Percentiles rank a stretch among this genome's conserved stretches.
phyloP scores from a whole-genome alignment of 192 early-diverging fungal genomes.

The Dissophora ornata region DNA sequence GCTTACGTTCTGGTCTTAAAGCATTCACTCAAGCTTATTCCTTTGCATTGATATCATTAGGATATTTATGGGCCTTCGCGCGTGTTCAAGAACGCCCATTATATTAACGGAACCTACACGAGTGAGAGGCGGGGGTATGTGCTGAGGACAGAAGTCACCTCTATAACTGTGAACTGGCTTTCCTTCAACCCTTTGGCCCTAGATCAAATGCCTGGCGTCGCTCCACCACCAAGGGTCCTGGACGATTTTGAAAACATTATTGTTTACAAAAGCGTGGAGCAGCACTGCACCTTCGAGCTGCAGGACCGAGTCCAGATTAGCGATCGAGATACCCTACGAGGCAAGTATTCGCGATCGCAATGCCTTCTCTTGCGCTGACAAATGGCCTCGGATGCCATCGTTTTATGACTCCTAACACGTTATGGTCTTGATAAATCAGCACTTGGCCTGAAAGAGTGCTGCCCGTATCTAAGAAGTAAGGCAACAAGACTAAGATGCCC shows the following conservation, averaged over 20 bases:
- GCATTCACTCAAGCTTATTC: not conserved
- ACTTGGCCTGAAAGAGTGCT: conserved; percentile 23
- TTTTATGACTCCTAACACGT: no score
- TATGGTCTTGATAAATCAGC: no score
- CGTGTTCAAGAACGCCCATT: conserved; percentile 43
- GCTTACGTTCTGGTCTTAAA: no score
- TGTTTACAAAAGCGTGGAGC: conserved; percentile 46
- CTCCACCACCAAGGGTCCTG: conserved; percentile 34
- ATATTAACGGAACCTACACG: conserved; percentile 21
- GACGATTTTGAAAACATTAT: conserved; percentile 54
- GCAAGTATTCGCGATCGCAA: not conserved
- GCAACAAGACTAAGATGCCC: conserved; percentile 31
- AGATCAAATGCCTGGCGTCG: conserved; percentile 48
- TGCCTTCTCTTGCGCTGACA: no score
- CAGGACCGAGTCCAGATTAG: conserved; percentile 37
- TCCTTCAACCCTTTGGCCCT: conserved; percentile 47
- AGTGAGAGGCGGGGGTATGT: conserved; percentile 35
- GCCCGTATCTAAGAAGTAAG: conserved; percentile 44
- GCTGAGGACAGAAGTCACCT: conserved; percentile 19
- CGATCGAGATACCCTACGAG: conserved; percentile 21
- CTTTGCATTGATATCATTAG: conserved; percentile 19
- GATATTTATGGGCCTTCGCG: conserved; percentile 29
- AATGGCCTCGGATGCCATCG: no score
- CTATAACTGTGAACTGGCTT: conserved; percentile 47
- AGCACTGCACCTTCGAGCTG: conserved; percentile 50